Base-by-base conservation (phyloP, 1,139 yeast genomes). In the Spencermartinsiella ligniputridi region DNA sequence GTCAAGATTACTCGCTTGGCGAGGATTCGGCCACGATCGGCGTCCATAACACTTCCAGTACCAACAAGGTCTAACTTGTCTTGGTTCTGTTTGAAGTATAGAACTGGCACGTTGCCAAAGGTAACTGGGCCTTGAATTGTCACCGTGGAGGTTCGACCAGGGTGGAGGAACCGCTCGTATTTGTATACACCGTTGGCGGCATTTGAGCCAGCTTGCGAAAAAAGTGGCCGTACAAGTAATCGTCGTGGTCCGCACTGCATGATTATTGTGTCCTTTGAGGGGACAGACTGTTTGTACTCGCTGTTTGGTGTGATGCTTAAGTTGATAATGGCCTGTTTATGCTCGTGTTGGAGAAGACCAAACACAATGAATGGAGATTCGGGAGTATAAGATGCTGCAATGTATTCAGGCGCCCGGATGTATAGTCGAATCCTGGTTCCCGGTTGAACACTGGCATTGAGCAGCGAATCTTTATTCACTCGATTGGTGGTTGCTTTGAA, bases 191-290 rank as follows among this genome's bases (percentile, higher is more conserved):
- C 86, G 63, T 90, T 90, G 41, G 88, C 70, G 47, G 82, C 81
- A 57, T 81, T 83, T 11, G 88, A 75, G 9, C 70, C 69, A 8
- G 83, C 83, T 55, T 85, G 88, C 44, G 94, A 87, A 69, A 84
- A 90, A 35, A 86, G 61, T 15, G 99, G 99, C 46, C 79, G 74
- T 42, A 92, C 84, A n/a, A 79, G 72, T 63, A 87, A 81, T 58
- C 98, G 78, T 66, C 98, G 80, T 42, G 92, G 88, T 18, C 98
- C 99, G 61, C 89, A 89, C 67, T 92, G 97, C 13, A 87, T 92
- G 46, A 90, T 72, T 52, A 94, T 70, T 16, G 81, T 68, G 40
- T 86, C 95, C 53, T 83, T 83, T 15, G 95, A 79, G 40, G 90
- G 83, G 48, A 92, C 75, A 22, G 98, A 95, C 47, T 79, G 76